Base-by-base conservation (phyloP, 2,329 filamentous ascomycete genomes). In the Fusarium neocosmosporiellum region DNA sequence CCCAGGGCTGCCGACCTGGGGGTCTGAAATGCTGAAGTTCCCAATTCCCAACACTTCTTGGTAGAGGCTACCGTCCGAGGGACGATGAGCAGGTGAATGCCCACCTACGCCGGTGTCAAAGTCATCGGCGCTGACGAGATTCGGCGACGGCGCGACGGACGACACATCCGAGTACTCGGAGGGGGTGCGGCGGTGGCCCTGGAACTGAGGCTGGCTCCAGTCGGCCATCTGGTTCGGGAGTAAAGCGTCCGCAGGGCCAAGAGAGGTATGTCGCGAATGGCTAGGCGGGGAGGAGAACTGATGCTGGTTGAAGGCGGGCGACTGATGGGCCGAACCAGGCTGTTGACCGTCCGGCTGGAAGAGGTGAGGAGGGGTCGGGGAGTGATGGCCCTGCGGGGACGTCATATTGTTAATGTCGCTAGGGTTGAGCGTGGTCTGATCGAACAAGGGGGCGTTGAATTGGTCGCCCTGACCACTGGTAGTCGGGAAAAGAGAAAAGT, bases 101-200 rank as follows among this genome's bases (percentile, higher is more conserved):
- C 92, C 88, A 70, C 90, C 85, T 37, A 93, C 89, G 59, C 88
- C 86, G n/a, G 86, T 83, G 22, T 98, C 95, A 78, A 97, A 97
- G 71, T 86, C 90, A 77, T 98, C 95, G 68, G 93, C 88, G 74
- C 92, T 92, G 31, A 88, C 89, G 65, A 98, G 84, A 78, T 94
- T 94, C 5, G 96, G 96, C 20, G 96, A 98, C 27, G 92, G 93
- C 24, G 93, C 91, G 18, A 92, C 93, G 20, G 94, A 97, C 7
- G 92, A 98, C 7, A 98, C 92, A 75, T 98, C 96, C 4, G 95
- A 98, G 78, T 92, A 94, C 76, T 98, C 96, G n/a, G 95, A 98
- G 1, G 94, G 93, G 39, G 90, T 91, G 78, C 95, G 90, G 75
- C 95, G 89, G 80, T 98, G 96, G n/a, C 89, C 87, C 74, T 94